Evolutionary conservation across 306 rosid genomes (phyloP), one percentile per base, ranked within the genome.

Genomic region (Malus domestica): DNA sequence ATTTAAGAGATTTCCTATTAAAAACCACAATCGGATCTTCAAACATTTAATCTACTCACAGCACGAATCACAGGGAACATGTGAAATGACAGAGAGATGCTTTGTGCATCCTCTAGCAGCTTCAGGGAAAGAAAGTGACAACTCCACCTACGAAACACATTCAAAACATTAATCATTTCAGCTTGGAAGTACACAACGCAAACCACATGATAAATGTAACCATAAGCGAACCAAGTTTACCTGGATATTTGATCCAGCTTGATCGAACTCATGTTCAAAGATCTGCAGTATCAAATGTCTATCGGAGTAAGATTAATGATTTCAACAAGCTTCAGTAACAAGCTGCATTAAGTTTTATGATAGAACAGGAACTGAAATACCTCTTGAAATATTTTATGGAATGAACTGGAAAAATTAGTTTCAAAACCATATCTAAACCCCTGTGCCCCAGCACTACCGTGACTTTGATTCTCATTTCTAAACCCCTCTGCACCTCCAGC

Each of bases 341-440:
- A 33, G 76, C 30, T 76, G 27, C 29, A 35, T 40, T 11, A 45
- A 44, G 68, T 67, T 65, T 15, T n/a, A 32, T 63, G 68, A 45
- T 49, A 57, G 70, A 70, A 70, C 52, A 57, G 2, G 16, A 30
- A 52, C 60, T 57, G 69, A 54, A 40, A 58, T 88, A 92, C 99
- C 99, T 92, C 99, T 4, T 96, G 89, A 85, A 95, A 95, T 84
- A 92, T 85, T 84, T 85, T 88, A 83, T 87, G 90, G 83, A 95
- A 95, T 83, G 96, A 92, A 85, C 83, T 87, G 52, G 97, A 90
- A 85, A 95, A 95, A 77, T 88, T 88, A 84, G 97, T 74, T 18
- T 80, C 92, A 80, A 72, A 87, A 63, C 87, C 87, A 83, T 85
- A 80, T 82, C 83, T 80, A 79, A 86, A 86, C 75, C 91, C 87